These are phyloP conservation scores for Irpex sp. DNA, from an alignment of 1,284 basidiomycete genomes.

Conservation along the genomic window DNA sequence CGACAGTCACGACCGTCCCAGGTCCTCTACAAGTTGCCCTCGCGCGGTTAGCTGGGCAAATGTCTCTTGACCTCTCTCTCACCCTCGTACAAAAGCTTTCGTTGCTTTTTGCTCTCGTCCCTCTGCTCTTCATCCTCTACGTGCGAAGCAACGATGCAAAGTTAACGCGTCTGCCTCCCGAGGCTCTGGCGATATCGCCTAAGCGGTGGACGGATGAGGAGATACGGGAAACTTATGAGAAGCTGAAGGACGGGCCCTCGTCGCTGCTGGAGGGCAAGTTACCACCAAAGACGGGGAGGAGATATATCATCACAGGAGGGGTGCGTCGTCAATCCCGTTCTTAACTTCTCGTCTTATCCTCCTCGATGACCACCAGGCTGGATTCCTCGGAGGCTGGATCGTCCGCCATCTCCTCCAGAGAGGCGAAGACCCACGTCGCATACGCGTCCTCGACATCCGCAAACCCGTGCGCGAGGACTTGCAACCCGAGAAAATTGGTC, in stretches of 20 bases:
- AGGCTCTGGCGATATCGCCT: conserved; percentile 42
- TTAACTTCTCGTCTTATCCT: not conserved
- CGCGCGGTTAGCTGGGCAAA: no score
- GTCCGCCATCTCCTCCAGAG: conserved; percentile 60
- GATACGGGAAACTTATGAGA: conserved; percentile 33
- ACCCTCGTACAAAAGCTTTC: not conserved
- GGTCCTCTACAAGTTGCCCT: no score
- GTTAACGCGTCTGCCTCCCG: conserved; percentile 41
- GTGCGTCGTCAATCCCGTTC: conserved; percentile 27
- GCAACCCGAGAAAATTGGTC: conserved; percentile 39
- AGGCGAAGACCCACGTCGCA: conserved; percentile 61
- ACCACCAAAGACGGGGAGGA: conserved; percentile 49
- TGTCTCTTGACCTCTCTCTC: not conserved
- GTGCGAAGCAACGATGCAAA: conserved; percentile 47
- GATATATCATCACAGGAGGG: conserved; percentile 55
- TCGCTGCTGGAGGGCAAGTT: conserved; percentile 34
- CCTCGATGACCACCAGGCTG: conserved; percentile 39
- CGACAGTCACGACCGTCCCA: no score
- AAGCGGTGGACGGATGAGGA: conserved; percentile 39
- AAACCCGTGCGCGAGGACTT: conserved; percentile 53
- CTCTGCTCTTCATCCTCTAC: conserved; percentile 37
- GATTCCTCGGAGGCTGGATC: conserved; percentile 76
- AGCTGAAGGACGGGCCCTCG: conserved; percentile 31
- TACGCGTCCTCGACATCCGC: conserved; percentile 66
- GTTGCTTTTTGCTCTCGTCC: conserved; percentile 11